Evolutionary conservation across 768 basidiomycete genomes (phyloP).

Genomic region (Collybia nuda): DNA sequence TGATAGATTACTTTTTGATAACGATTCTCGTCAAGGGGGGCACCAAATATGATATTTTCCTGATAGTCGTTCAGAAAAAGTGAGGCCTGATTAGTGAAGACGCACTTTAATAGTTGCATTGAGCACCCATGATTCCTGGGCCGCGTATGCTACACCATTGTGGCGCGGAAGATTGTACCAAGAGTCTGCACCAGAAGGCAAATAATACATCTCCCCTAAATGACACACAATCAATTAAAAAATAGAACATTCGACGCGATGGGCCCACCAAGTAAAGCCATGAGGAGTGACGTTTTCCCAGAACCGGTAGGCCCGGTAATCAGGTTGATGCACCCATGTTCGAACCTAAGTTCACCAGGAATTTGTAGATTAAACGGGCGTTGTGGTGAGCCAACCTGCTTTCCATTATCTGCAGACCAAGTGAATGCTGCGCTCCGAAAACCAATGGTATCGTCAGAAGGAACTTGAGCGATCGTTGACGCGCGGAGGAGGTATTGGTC

Average conservation of each 20-base stretch:
- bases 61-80: background rate
- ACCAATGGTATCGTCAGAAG: constrained; percentile 37
- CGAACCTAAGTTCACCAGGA: constrained; percentile 56
- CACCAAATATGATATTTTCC: constrained; percentile 84
- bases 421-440: constrained; percentile 54
- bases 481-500: too few species aligned
- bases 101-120: constrained; percentile 70
- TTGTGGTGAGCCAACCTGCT: constrained; percentile 35
- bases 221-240: background rate
- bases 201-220: constrained; percentile 66
- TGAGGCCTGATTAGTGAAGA: background rate
- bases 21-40: constrained; percentile 69
- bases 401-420: constrained; percentile 43
- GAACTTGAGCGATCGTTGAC: too few species aligned
- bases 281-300: constrained; percentile 65
- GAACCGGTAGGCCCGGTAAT: constrained; percentile 60
- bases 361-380: constrained; percentile 51
- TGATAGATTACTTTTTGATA: constrained; percentile 79
- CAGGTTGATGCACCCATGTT: constrained; percentile 50
- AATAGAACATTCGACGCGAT: too few species aligned
- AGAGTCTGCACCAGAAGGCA: constrained; percentile 47
- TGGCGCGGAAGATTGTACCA: constrained; percentile 71
- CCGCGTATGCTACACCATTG: constrained; percentile 74
- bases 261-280: constrained; percentile 65
- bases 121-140: constrained; percentile 85